Base-by-base conservation (phyloP, 2,329 filamentous ascomycete species). In the Xylariaceae sp. region DNA sequence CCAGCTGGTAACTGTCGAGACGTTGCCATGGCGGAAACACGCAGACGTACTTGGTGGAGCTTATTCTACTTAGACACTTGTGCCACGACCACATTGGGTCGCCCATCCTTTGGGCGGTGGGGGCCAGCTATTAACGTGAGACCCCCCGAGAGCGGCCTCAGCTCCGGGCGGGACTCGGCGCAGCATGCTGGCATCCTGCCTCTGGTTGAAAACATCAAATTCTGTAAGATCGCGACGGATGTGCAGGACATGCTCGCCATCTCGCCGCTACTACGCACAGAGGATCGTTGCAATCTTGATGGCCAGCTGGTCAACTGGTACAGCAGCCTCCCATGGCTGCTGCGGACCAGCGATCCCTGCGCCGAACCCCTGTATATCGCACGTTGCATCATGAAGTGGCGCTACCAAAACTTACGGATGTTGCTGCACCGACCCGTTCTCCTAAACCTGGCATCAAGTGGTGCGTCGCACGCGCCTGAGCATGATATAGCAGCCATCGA, bases 371-470 rank as follows among this genome's bases (percentile, higher is more conserved):
- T 90, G 16, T 81, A 80, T 52, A 83, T 85, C 39, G 80, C 83
- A 1, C 77, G 86, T 40, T 81, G 81, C 52, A 78, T 90, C 55
- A 88, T 90, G 83, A 86, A 87, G 63, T 91, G 86, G 87, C 78
- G 86, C 12, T 91, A 87, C 61, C 82, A 87, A 60, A 89, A 88
- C 56, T 75, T 89, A 37, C 82, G 86, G 37, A 85, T 90, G 66
- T 75, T 91, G 1, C 77, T 91, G 19, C 83, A 90, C 63, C 76
- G 87, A 3, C 86, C 86, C 0, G 81, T 85, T 0, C 72, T 92
- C 2, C 74, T 91, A 5, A 84, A 79, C 66, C 69, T 86, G 58
- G 73, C 81, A 59, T 72, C 76, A 55, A 72, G 76, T 60, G 73
- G 73, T 46, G 64, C 75, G 39, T 67, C 74, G 56, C 66, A 77